Evolutionary conservation across 352 stramenopile genomes (phyloP).

Genomic region (Phytophthora pinifolia): DNA sequence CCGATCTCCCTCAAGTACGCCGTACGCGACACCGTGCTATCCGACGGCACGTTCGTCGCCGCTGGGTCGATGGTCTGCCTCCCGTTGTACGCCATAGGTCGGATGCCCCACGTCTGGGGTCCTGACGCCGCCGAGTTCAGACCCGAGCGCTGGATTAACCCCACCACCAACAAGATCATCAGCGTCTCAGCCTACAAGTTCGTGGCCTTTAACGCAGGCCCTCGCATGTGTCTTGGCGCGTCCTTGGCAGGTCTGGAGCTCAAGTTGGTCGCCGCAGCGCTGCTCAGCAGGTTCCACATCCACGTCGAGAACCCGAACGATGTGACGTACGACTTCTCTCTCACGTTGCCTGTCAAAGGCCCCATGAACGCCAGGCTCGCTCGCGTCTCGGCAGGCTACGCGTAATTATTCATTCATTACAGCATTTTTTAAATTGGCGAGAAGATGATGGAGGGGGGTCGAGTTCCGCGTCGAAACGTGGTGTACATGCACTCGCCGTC

Average conservation of each 20-base stretch:
- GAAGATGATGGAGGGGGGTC: too few relatives aligned
- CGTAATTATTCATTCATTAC: conserved; percentile 1
- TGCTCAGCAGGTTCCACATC: conserved; percentile 43
- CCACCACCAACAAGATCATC: conserved; percentile 25
- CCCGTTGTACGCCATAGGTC: conserved; percentile 44
- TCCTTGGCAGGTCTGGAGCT: conserved; percentile 39
- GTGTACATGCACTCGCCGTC: conserved; percentile 9
- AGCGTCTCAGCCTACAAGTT: conserved; percentile 47
- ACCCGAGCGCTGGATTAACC: conserved; percentile 52
- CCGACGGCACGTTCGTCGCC: conserved; percentile 53
- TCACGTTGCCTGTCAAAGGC: conserved; percentile 45
- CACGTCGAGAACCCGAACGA: conserved; percentile 23
- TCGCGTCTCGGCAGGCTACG: conserved; percentile 9
- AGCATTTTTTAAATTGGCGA: too few relatives aligned
- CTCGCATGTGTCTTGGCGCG: conserved; percentile 45
- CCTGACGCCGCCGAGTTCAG: conserved; percentile 47
- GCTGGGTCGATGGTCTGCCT: conserved; percentile 37
- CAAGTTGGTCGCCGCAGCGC: conserved; percentile 36
- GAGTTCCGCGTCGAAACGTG: background rate
- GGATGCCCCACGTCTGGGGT: conserved; percentile 52
- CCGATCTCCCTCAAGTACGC: conserved; percentile 46
- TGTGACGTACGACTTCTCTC: conserved; percentile 29
- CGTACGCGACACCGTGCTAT: conserved; percentile 45
- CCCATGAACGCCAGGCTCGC: conserved; percentile 27
- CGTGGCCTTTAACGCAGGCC: conserved; percentile 47